Conservation (phyloP, 2,329 filamentous ascomycete genomes). For the Aureobasidium leucospermi region DNA sequence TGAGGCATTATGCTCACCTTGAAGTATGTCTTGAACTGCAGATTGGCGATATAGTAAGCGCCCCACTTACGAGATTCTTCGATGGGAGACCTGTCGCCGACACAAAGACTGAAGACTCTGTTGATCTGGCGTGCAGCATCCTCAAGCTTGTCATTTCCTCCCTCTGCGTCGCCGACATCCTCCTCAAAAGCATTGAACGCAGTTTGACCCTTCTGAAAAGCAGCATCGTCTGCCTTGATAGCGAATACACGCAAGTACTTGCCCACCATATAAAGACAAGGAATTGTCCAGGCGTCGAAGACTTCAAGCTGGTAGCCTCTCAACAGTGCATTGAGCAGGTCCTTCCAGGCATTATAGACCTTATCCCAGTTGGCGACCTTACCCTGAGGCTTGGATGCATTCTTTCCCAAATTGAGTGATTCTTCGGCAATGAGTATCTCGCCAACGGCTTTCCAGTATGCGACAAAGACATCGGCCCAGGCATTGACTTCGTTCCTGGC, state of each 20-base stretch:
- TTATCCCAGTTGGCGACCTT: slow-evolving; percentile 62
- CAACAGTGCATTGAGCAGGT: slow-evolving; percentile 67
- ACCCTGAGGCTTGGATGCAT: slow-evolving; percentile 12
- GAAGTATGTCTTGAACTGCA: slow-evolving; percentile 98
- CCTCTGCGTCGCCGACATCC: slow-evolving; percentile 68
- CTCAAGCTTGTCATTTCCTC: slow-evolving; percentile 78
- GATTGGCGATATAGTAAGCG: slow-evolving; percentile 87
- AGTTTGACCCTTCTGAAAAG: slow-evolving; percentile 40
- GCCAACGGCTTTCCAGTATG: slow-evolving; percentile 76
- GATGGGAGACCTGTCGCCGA: slow-evolving; percentile 66
- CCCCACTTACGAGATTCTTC: slow-evolving; percentile 96
- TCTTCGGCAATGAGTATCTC: slow-evolving; percentile 63
- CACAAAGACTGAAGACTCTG: slow-evolving; percentile 81
- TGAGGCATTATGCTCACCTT: slow-evolving; percentile 42
- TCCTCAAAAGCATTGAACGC: slow-evolving; percentile 55
- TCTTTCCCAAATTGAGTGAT: slow-evolving; percentile 36
- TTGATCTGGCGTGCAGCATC: slow-evolving; percentile 89
- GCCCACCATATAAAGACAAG: slow-evolving; percentile 78
- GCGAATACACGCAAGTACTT: slow-evolving; percentile 84
- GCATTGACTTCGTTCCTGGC: slow-evolving; percentile 57
- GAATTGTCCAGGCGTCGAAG: slow-evolving; percentile 87
- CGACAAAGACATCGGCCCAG: slow-evolving; percentile 81
- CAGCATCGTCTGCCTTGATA: slow-evolving; percentile 73
- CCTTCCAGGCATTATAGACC: slow-evolving; percentile 84
- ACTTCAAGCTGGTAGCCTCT: slow-evolving; percentile 70